A percentile compares a stretch with the other conserved stretches of the same genome.
phyloP scores from a whole-genome alignment of 2,329 filamentous ascomycete genomes.

The Xylaria sp. region DNA sequence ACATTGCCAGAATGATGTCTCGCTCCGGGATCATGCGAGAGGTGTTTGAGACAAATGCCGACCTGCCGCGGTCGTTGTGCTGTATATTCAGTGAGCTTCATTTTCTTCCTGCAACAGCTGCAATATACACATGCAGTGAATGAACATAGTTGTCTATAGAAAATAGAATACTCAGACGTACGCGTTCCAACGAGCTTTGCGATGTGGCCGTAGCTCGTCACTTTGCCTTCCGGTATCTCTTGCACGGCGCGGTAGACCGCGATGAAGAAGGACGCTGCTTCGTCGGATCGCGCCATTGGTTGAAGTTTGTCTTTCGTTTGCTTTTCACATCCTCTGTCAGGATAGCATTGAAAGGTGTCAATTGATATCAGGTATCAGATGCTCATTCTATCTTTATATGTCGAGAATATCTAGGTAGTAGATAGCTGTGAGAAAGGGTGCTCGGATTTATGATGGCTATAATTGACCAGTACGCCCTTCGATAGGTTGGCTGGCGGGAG shows the following conservation, averaged over 20 bases:
- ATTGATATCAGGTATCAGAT: too few species aligned
- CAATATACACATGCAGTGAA: neutral
- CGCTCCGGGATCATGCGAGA: slow-evolving; percentile 65
- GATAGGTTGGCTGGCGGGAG: neutral
- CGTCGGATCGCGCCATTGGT: slow-evolving; percentile 76
- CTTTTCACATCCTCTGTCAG: too few species aligned
- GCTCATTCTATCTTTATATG: neutral
- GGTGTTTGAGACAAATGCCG: slow-evolving; percentile 88
- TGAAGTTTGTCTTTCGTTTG: neutral
- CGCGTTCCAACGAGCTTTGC: slow-evolving; percentile 77
- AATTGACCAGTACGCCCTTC: neutral
- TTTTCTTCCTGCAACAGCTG: neutral
- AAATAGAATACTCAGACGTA: slow-evolving; percentile 53
- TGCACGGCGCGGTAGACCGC: slow-evolving; percentile 86
- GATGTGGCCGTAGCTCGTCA: slow-evolving; percentile 90
- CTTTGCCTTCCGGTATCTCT: slow-evolving; percentile 83
- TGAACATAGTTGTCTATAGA: neutral
- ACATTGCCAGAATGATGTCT: slow-evolving; percentile 81
- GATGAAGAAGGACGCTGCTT: slow-evolving; percentile 78
- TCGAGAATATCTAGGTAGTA: neutral
- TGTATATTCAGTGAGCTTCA: slow-evolving; percentile 48
- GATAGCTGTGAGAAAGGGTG: neutral
- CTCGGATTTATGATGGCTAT: neutral
- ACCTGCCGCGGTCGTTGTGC: slow-evolving; percentile 84
- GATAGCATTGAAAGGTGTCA: too few species aligned